Evolutionary conservation across 148 eudicot genomes (phyloP).

Genomic region (Linanthus parryae): DNA sequence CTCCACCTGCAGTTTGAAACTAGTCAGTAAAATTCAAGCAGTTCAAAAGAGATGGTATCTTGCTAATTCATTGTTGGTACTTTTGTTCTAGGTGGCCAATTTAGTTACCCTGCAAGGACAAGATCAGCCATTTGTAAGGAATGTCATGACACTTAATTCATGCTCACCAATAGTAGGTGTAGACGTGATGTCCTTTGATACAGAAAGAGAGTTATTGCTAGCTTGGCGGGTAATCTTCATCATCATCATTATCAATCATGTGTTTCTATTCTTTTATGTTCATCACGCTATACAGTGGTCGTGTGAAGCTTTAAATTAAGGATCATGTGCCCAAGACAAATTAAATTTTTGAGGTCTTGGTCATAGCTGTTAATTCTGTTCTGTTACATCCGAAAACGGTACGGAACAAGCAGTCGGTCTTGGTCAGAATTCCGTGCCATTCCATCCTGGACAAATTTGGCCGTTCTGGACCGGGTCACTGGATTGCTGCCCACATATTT

Average conservation of each 20-base stretch:
- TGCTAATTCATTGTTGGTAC: conserved; percentile 7
- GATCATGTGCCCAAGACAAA: neutral
- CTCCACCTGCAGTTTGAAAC: neutral
- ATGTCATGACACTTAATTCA: conserved; percentile 96
- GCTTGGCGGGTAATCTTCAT: conserved; percentile 88
- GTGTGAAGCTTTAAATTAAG: neutral
- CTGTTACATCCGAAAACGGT: too few species aligned
- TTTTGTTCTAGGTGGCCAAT: conserved; percentile 70
- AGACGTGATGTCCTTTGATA: conserved; percentile 95
- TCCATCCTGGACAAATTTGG: too few species aligned
- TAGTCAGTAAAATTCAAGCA: neutral
- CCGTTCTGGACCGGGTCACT: too few species aligned
- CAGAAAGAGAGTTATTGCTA: conserved; percentile 72
- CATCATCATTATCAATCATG: neutral
- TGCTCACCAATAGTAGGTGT: conserved; percentile 98
- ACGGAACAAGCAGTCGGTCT: too few species aligned
- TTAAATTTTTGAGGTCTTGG: too few species aligned
- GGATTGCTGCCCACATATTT: too few species aligned
- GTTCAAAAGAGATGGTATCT: conserved; percentile 7
- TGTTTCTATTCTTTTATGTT: too few species aligned
- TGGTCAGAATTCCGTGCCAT: too few species aligned
- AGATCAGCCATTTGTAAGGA: conserved; percentile 79
- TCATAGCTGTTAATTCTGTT: too few species aligned
- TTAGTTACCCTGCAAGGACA: conserved; percentile 92
- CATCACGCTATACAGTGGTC: too few species aligned